Conservation (phyloP, 768 basidiomycete genomes). For the Naganishia vishniacii region DNA sequence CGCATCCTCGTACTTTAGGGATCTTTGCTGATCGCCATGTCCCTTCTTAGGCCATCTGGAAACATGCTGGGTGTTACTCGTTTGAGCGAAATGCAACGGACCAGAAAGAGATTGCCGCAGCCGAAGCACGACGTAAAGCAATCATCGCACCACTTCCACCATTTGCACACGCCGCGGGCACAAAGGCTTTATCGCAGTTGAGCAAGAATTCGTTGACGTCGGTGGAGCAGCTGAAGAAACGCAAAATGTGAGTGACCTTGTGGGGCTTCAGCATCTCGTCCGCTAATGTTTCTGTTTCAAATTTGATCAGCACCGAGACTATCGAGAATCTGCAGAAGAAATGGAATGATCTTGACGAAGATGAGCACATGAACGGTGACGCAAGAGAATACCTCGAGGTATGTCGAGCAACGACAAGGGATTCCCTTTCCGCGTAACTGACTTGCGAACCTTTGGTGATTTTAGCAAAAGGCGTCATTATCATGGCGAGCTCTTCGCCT, state of each 20-base stretch:
- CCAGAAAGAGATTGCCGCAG: slow-evolving; percentile 5
- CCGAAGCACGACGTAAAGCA: slow-evolving; percentile 14
- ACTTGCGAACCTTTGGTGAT: neutral
- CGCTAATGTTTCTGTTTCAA: no score
- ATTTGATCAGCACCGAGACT: neutral
- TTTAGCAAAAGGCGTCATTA: slow-evolving; percentile 15
- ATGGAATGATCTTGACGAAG: slow-evolving; percentile 6
- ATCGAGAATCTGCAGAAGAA: neutral
- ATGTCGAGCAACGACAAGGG: neutral
- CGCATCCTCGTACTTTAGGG: neutral
- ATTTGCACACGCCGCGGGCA: slow-evolving; percentile 21
- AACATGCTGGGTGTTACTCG: slow-evolving; percentile 9
- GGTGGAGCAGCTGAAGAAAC: slow-evolving; percentile 26
- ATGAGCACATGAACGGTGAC: slow-evolving; percentile 4
- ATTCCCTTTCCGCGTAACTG: no score
- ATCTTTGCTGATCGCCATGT: neutral
- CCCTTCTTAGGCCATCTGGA: slow-evolving; percentile 23
- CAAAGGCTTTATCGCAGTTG: slow-evolving; percentile 20
- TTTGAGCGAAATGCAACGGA: slow-evolving; percentile 15
- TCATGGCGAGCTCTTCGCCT: slow-evolving; percentile 13
- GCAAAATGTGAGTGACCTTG: slow-evolving; percentile 19
- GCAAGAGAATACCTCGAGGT: slow-evolving; percentile 11
- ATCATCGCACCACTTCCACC: slow-evolving; percentile 21
- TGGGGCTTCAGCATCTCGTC: no score
- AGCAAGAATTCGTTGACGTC: slow-evolving; percentile 18